Evolutionary conservation across 2,329 filamentous ascomycete genomes (phyloP).

Genomic region (Penicillium janthinellum): DNA sequence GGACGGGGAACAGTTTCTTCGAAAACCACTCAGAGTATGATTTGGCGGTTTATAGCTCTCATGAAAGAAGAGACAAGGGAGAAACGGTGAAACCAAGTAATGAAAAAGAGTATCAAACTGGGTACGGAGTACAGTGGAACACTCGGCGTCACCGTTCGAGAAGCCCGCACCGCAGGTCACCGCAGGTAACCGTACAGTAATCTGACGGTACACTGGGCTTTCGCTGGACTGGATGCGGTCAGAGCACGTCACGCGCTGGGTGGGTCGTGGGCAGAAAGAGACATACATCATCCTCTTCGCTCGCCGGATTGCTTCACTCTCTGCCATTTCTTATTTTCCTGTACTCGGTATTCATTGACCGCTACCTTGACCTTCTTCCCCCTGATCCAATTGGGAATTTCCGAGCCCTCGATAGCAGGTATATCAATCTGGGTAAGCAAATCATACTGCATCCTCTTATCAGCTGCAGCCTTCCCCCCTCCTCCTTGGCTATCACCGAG

Average conservation of each 20-base stretch:
- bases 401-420: conserved; percentile 1
- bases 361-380: conserved; percentile 7
- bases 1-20: neutral
- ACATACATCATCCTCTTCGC: conserved; percentile 37
- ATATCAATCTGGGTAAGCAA: conserved; percentile 28
- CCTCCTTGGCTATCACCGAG: conserved; percentile 3
- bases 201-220: conserved; percentile 7
- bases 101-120: neutral
- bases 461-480: conserved; percentile 5
- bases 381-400: conserved; percentile 15
- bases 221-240: conserved; percentile 27
- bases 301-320: conserved; percentile 20
- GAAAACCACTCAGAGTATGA: neutral
- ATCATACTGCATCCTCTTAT: conserved; percentile 20
- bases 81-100: neutral
- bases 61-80: neutral
- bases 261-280: conserved; percentile 40
- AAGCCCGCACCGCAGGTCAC: conserved; percentile 6
- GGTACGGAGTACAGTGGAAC: neutral
- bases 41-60: neutral
- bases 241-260: conserved; percentile 39
- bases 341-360: conserved; percentile 7
- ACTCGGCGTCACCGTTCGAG: neutral
- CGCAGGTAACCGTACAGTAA: conserved; percentile 29
- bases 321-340: conserved; percentile 9